phyloP scores from a whole-genome alignment of 495 filamentous ascomycete species.

The Lindgomyces ingoldianus region DNA sequence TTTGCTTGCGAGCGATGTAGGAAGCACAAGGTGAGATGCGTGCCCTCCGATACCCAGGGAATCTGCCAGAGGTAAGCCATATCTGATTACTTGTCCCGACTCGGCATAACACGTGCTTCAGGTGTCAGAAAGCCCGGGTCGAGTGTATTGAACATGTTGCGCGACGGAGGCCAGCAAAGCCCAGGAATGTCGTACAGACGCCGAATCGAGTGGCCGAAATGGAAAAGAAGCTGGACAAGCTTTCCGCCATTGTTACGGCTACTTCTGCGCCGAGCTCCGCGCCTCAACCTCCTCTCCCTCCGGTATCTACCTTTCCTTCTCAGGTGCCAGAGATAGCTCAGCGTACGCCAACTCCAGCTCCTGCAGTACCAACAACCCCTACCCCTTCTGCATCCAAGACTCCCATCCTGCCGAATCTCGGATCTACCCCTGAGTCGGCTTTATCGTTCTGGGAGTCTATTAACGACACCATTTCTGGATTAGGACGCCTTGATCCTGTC shows the following conservation, averaged over 20 bases:
- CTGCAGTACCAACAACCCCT: neutral
- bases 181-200: conserved; percentile 16
- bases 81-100: neutral
- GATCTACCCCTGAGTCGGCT: conserved; percentile 28
- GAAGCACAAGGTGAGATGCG: conserved; percentile 31
- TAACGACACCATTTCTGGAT: conserved; percentile 25
- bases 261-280: conserved; percentile 19
- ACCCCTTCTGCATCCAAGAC: conserved; percentile 5
- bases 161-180: conserved; percentile 27
- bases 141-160: conserved; percentile 34
- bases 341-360: conserved; percentile 19
- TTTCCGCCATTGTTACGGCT: conserved; percentile 26
- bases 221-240: conserved; percentile 22
- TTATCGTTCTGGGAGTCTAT: conserved; percentile 28
- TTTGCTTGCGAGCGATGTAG: conserved; percentile 34
- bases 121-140: conserved; percentile 31
- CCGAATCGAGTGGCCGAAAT: conserved; percentile 16
- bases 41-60: conserved; percentile 25
- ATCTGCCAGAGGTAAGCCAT: conserved; percentile 27
- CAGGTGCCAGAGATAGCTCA: conserved; percentile 12
- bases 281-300: conserved; percentile 6
- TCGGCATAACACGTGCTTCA: conserved; percentile 32
- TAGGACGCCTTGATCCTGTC: conserved; percentile 21
- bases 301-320: conserved; percentile 8
- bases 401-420: conserved; percentile 21